Conservation (phyloP, 2,329 filamentous ascomycete genomes). For the Fusarium sp. region DNA sequence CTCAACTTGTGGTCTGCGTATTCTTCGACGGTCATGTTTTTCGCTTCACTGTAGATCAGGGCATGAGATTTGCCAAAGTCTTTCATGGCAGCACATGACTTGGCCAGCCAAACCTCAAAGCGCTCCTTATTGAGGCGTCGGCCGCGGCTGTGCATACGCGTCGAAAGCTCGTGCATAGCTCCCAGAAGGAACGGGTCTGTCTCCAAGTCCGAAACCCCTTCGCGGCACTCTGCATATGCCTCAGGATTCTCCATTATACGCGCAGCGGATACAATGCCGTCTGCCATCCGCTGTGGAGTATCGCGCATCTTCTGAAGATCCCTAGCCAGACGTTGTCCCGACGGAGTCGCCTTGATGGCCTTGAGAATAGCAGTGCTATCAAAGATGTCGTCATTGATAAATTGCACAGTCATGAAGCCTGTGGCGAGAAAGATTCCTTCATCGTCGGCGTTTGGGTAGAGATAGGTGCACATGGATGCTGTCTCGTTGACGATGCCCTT, state of each 20-base stretch:
- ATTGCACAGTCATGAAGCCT: neutral
- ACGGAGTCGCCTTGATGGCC: neutral
- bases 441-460: neutral
- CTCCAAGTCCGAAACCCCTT: rapidly evolving
- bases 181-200: neutral
- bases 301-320: neutral
- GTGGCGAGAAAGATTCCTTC: neutral
- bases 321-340: neutral
- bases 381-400: neutral
- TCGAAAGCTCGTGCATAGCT: neutral
- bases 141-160: neutral
- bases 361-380: neutral
- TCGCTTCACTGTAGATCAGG: neutral
- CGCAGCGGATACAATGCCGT: rapidly evolving
- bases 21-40: neutral
- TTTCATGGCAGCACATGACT: neutral
- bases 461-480: neutral
- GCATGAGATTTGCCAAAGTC: neutral
- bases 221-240: neutral
- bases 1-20: neutral
- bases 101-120: neutral
- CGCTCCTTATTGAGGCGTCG: neutral
- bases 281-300: rapidly evolving
- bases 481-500: neutral
- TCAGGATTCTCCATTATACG: neutral